Evolutionary conservation across 495 filamentous ascomycete species (phyloP), one percentile per base, ranked within the genome.

Genomic region (Aspergillus conjunctus): DNA sequence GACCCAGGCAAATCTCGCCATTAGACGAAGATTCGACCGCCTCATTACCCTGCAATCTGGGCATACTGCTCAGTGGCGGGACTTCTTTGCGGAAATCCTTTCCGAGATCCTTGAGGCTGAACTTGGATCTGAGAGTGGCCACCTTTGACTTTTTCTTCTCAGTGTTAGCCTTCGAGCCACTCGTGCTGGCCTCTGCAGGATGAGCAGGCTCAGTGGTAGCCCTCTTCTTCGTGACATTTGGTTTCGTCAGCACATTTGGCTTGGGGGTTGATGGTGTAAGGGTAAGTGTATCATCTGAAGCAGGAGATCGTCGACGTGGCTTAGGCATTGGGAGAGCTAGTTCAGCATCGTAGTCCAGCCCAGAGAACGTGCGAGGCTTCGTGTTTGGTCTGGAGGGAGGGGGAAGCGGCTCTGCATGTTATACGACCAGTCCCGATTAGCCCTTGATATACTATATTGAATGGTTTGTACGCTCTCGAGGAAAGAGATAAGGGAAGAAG

Each of bases 321-420:
- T 74, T 74, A 0, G 71, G 69, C 71, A 73, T 74, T 1, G 71
- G 69, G 6, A 75, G 22, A 22, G 72, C 72, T 7, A 77, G 59
- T 15, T 66, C 65, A 14, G 54, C 39, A 37, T 77, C 64, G 45
- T 69, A 73, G 52, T 77, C 64, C 4, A 74, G 66, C 12, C 54
- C 65, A 1, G 66, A 69, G 15, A 26, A 39, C 37, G 64, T 67
- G 34, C 66, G 56, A 34, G 51, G 21, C 4, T 60, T 54, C 3
- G 14, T 11, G 10, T 22, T 26, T 10, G 69, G 65, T 22, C 49
- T 56, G 2, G 26, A 26, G 0, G 26, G 54, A 8, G 43, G 17
- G 21, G 44, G 37, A 9, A 41, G 31, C 0, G 56, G 46, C 14
- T 33, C 57, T 52, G 41, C 3, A 53, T 12, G 2, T 14, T 33